Percentiles rank a stretch among this genome's conserved stretches.
phyloP scores from a whole-genome alignment of 371 early-diverging fungal genomes.

The Saksenaea oblongispora region DNA sequence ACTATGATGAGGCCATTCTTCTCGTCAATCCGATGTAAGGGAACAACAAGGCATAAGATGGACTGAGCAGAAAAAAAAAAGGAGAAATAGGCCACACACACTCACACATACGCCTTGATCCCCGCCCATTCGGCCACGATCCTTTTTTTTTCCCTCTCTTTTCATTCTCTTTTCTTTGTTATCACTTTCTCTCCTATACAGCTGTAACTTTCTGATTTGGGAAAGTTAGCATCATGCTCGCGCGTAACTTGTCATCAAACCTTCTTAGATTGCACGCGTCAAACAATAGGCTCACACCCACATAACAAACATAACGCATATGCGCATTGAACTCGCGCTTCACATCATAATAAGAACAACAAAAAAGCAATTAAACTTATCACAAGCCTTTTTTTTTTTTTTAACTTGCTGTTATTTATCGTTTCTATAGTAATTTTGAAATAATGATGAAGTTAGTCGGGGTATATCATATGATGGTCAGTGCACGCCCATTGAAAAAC shows the following conservation, averaged over 20 bases:
- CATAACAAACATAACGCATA: background rate
- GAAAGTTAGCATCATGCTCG: background rate
- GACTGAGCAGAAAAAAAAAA: background rate
- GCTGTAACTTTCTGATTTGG: background rate
- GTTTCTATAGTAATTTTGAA: background rate
- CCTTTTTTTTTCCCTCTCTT: background rate
- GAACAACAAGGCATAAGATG: too few species aligned
- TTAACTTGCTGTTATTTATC: too few species aligned
- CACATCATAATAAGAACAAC: background rate
- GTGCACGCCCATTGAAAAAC: slow-evolving; percentile 12
- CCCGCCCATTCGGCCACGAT: background rate
- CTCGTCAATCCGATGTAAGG: too few species aligned
- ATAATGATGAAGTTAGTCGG: background rate
- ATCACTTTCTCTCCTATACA: background rate
- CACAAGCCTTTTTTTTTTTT: background rate
- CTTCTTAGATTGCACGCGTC: background rate
- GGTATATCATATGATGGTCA: slow-evolving; percentile 20
- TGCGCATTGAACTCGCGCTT: background rate
- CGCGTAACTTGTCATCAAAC: background rate
- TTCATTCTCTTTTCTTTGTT: background rate
- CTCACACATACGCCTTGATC: background rate
- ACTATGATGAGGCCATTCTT: too few species aligned
- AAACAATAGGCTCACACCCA: background rate
- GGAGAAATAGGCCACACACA: background rate
- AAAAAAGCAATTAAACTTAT: background rate